phyloP scores from a whole-genome alignment of 371 early-diverging fungal species.

The Mucor saturninus region DNA sequence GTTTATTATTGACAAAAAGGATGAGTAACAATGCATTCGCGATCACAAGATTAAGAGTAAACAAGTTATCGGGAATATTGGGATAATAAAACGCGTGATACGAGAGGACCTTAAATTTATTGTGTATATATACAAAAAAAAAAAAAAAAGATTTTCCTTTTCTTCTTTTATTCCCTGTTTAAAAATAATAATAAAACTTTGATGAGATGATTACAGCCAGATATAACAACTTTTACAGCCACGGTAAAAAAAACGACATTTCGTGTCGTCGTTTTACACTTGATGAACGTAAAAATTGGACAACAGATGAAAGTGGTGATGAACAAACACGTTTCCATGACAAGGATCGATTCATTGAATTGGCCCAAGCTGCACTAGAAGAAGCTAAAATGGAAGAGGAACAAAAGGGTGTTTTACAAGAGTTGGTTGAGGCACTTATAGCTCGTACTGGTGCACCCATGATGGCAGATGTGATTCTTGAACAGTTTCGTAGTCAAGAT shows the following conservation, averaged over 20 bases:
- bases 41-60: background rate
- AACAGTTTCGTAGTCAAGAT: conserved; percentile 45
- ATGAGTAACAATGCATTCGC: background rate
- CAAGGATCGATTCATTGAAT: conserved; percentile 41
- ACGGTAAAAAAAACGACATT: conserved; percentile 6
- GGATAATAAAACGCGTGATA: conserved; percentile 13
- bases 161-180: conserved; percentile 2
- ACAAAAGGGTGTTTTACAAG: conserved; percentile 39
- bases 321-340: conserved; percentile 15
- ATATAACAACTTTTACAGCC: conserved; percentile 5
- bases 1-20: conserved; percentile 6
- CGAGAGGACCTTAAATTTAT: conserved; percentile 5
- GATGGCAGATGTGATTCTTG: conserved; percentile 34
- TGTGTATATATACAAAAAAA: background rate
- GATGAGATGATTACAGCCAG: conserved; percentile 23
- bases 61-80: conserved; percentile 3
- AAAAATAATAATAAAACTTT: background rate
- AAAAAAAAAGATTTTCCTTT: conserved; percentile 3
- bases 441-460: conserved; percentile 39
- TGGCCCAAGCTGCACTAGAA: conserved; percentile 47
- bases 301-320: conserved; percentile 31
- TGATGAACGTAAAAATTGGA: conserved; percentile 21
- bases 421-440: conserved; percentile 39
- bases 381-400: conserved; percentile 44
- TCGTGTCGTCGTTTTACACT: conserved; percentile 22